These are phyloP conservation scores for Alternaria angustiovoidea DNA, from an alignment of 2,329 filamentous ascomycete species.

Conservation along the genomic window DNA sequence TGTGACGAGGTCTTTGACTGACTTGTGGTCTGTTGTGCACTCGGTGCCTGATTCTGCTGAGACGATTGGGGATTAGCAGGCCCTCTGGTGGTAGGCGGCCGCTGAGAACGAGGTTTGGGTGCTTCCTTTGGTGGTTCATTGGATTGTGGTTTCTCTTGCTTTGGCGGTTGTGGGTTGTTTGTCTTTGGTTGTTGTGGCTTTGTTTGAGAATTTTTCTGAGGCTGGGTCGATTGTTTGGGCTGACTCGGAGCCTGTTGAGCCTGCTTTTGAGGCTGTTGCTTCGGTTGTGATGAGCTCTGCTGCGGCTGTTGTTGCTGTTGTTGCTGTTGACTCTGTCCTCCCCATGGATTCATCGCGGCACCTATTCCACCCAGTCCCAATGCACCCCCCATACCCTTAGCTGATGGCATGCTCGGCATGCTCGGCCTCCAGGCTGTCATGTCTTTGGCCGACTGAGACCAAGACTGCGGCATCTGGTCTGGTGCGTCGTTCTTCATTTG, in stretches of 20 bases:
- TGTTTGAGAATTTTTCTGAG: slow-evolving; percentile 5
- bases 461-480: slow-evolving; percentile 44
- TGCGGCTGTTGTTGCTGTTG: slow-evolving; percentile 17
- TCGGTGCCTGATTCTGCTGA: slow-evolving; percentile 5
- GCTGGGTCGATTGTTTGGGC: neutral
- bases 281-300: slow-evolving; percentile 6
- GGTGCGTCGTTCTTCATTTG: slow-evolving; percentile 45
- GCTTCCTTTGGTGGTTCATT: slow-evolving; percentile 26
- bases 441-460: slow-evolving; percentile 44
- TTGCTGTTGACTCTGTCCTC: slow-evolving; percentile 16
- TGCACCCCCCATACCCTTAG: slow-evolving; percentile 33
- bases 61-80: slow-evolving; percentile 3
- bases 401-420: slow-evolving; percentile 42
- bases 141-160: slow-evolving; percentile 18
- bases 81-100: slow-evolving; percentile 3
- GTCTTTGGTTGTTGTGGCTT: slow-evolving; percentile 3
- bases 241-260: neutral
- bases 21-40: neutral
- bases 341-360: slow-evolving; percentile 14
- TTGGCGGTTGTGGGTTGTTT: slow-evolving; percentile 17
- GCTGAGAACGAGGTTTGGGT: slow-evolving; percentile 20
- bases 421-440: slow-evolving; percentile 44
- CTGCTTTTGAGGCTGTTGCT: slow-evolving; percentile 5
- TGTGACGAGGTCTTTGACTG: neutral
- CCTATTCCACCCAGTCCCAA: slow-evolving; percentile 28